phyloP scores from a whole-genome alignment of 2,329 filamentous ascomycete genomes.

The Amauroascus niger region DNA sequence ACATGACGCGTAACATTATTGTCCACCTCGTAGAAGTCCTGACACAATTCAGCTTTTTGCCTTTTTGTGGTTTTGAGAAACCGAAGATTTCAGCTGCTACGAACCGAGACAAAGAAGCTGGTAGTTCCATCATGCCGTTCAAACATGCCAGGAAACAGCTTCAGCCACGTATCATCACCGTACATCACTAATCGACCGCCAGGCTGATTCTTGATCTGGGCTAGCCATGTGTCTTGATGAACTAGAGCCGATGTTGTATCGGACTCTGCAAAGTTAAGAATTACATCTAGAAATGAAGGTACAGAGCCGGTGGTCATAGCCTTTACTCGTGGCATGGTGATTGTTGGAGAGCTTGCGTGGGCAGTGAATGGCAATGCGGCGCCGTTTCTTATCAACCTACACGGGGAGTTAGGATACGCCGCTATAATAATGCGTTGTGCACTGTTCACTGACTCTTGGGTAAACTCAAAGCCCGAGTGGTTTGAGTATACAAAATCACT shows the following conservation, averaged over 20 bases:
- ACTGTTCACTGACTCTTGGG: slow-evolving; percentile 58
- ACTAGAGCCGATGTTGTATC: slow-evolving; percentile 83
- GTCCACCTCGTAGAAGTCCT: slow-evolving; percentile 98
- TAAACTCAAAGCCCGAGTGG: slow-evolving; percentile 73
- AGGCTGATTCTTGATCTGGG: slow-evolving; percentile 68
- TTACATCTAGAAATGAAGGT: slow-evolving; percentile 94
- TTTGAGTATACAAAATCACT: slow-evolving; percentile 89
- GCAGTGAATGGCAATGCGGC: slow-evolving; percentile 87
- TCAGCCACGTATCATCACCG: slow-evolving; percentile 96
- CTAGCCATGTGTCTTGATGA: slow-evolving; percentile 88
- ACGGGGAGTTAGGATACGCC: slow-evolving; percentile 13
- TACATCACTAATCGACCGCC: slow-evolving; percentile 81
- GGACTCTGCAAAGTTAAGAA: slow-evolving; percentile 90
- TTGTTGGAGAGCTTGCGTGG: slow-evolving; percentile 89
- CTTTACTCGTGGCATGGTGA: slow-evolving; percentile 97
- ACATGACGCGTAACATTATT: slow-evolving; percentile 93
- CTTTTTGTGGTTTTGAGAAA: neutral
- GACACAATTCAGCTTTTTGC: slow-evolving; percentile 10
- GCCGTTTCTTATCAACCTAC: slow-evolving; percentile 71
- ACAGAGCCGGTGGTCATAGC: slow-evolving; percentile 95
- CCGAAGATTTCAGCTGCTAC: slow-evolving; percentile 23
- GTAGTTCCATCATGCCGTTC: slow-evolving; percentile 81
- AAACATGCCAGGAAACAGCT: slow-evolving; percentile 86
- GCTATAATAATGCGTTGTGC: neutral
- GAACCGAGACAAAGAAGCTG: slow-evolving; percentile 94